These are phyloP conservation scores for Heterotrichella gracilis DNA, from an alignment of 352 stramenopile genomes.

Conservation along the genomic window DNA sequence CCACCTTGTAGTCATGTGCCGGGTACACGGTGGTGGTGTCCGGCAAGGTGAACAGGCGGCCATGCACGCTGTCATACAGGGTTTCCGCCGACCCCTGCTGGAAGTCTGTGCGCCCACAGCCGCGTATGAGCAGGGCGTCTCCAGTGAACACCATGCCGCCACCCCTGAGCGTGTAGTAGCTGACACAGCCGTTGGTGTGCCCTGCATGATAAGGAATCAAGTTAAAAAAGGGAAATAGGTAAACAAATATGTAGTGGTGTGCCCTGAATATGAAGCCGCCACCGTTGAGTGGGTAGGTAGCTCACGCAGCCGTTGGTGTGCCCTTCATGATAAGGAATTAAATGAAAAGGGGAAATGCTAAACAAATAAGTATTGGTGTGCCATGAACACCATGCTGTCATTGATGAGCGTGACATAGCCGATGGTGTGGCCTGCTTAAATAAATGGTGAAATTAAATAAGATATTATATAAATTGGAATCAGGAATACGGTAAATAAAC, in stretches of 20 bases:
- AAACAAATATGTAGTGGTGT: no score
- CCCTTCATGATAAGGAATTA: constrained; percentile 21
- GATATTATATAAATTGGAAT: no score
- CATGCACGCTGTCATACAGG: constrained; percentile 25
- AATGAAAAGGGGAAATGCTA: no score
- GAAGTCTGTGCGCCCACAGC: constrained; percentile 26
- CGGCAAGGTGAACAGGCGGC: constrained; percentile 26
- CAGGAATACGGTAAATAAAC: no score
- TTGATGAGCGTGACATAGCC: constrained; percentile 25
- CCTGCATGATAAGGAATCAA: constrained; percentile 22
- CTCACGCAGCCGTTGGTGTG: constrained; percentile 26
- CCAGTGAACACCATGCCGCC: constrained; percentile 25
- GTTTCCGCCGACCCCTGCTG: constrained; percentile 22
- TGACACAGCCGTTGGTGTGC: constrained; percentile 26
- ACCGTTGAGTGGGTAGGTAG: constrained; percentile 24
- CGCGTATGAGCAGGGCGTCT: constrained; percentile 25
- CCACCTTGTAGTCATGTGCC: constrained; percentile 28
- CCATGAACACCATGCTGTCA: constrained; percentile 24
- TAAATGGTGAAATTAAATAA: no score
- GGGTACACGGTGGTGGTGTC: constrained; percentile 24
- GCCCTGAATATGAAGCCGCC: constrained; percentile 25
- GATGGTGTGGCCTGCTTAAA: constrained; percentile 25
- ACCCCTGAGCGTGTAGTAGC: constrained; percentile 24
- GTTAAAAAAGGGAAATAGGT: no score
- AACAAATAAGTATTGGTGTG: no score